Evolutionary conservation across 2,329 filamentous ascomycete species (phyloP).

Genomic region (Chaetomiaceae sp.): DNA sequence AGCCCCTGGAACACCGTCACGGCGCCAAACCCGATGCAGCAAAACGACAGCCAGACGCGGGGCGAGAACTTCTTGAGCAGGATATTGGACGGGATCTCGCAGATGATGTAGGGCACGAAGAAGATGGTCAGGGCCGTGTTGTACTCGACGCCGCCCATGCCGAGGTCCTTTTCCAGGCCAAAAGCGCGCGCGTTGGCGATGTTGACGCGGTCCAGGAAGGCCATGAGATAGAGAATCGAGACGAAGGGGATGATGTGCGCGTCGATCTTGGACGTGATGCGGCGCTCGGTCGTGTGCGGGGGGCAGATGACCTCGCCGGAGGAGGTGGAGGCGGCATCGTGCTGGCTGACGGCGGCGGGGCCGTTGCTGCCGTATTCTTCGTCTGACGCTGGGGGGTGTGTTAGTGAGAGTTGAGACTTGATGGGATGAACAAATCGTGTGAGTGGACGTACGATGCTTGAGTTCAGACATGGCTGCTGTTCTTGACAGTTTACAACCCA

Average conservation of each 20-base stretch:
- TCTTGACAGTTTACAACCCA: background rate
- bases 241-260: slow-evolving; percentile 67
- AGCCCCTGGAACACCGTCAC: slow-evolving; percentile 72
- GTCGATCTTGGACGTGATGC: slow-evolving; percentile 67
- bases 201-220: slow-evolving; percentile 71
- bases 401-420: background rate
- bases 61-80: slow-evolving; percentile 64
- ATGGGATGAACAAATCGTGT: too few relatives aligned
- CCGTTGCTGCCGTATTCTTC: slow-evolving; percentile 2
- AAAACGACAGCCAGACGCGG: slow-evolving; percentile 68
- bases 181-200: slow-evolving; percentile 74
- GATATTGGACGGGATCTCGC: slow-evolving; percentile 70
- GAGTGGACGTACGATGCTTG: slow-evolving; percentile 10
- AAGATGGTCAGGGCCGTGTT: slow-evolving; percentile 77
- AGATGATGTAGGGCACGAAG: slow-evolving; percentile 71
- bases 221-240: slow-evolving; percentile 66
- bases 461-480: slow-evolving; percentile 16
- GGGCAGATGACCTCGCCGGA: slow-evolving; percentile 37
- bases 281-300: slow-evolving; percentile 56
- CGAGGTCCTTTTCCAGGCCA: slow-evolving; percentile 57
- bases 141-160: slow-evolving; percentile 56
- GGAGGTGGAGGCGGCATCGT: background rate
- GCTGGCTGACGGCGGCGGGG: background rate
- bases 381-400: slow-evolving; percentile 7
- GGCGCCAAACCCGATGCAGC: slow-evolving; percentile 82